Conservation (phyloP, 164 flowering plant species). For the Chimonanthus salicifolius region DNA sequence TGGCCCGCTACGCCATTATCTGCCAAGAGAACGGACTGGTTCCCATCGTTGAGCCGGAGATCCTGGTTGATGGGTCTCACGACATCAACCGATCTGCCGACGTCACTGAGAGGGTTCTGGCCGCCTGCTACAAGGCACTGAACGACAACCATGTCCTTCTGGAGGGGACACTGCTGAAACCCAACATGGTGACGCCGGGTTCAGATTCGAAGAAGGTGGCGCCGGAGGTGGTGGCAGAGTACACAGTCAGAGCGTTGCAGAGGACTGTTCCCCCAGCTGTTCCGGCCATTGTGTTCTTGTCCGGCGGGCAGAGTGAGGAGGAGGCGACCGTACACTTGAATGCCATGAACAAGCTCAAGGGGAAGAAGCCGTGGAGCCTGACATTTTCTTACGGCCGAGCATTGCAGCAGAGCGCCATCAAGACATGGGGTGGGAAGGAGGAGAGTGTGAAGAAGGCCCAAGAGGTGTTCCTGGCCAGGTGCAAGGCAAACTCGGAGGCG, state of each 20-base stretch:
- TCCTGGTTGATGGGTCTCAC: conserved; percentile 47
- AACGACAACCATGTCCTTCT: conserved; percentile 46
- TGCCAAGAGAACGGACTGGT: conserved; percentile 55
- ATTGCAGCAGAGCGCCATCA: conserved; percentile 46
- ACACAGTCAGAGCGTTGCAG: conserved; percentile 40
- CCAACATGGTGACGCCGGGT: conserved; percentile 54
- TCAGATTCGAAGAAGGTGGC: conserved; percentile 41
- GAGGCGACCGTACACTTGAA: conserved; percentile 45
- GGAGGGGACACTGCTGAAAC: conserved; percentile 46
- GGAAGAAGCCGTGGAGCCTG: conserved; percentile 46
- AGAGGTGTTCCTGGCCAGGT: conserved; percentile 35
- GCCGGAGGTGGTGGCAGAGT: conserved; percentile 43
- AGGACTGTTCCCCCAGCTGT: conserved; percentile 43
- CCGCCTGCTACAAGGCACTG: conserved; percentile 52
- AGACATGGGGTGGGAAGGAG: conserved; percentile 46
- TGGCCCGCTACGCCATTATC: conserved; percentile 54
- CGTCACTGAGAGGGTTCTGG: conserved; percentile 48
- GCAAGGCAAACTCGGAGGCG: conserved; percentile 53
- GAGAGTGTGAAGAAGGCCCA: conserved; percentile 38
- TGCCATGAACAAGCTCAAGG: conserved; percentile 46
- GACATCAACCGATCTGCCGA: conserved; percentile 41
- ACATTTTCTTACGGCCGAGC: conserved; percentile 48
- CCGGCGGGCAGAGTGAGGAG: conserved; percentile 52
- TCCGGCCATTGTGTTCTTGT: conserved; percentile 44
- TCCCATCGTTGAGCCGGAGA: conserved; percentile 56